Base-by-base conservation (phyloP, 2,329 filamentous ascomycete genomes). In the Cladosporium sphaerospermum region DNA sequence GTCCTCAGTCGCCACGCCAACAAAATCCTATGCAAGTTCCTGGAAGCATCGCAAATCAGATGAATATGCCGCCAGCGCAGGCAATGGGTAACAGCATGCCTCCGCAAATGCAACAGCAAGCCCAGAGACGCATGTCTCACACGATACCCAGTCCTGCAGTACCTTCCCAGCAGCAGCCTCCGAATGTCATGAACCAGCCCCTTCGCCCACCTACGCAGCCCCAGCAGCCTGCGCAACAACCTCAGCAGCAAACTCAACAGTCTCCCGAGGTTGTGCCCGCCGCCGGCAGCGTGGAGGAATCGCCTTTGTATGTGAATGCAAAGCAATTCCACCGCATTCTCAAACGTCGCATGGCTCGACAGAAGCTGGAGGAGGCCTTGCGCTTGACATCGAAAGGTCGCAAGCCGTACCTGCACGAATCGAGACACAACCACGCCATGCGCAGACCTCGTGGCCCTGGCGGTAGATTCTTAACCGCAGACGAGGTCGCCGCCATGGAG, bases 291-390 rank as follows among this genome's bases (percentile, higher is more conserved):
- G 83, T 84, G 3, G 93, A 97, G 69, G 93, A 99, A 67, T 92
- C 92, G 0, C 93, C 93, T 0, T 76, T 99, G 1, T 99, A 99
- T 63, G 93, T 99, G 65, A 99, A 99, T 64, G 93, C 93, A 4
- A 99, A 99, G 70, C 93, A 99, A 66, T 99, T 99, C 62, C 93
- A 99, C 68, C 87, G 93, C 23, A 99, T 99, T 45, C 73, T 99
- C 52, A 97, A 99, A 77, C 82, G 93, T 54, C 83, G 93, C 55
- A 89, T 97, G 58, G 93, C 93, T 6, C 82, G 93, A 33, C 93
- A 97, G 71, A 89, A 89, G 68, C 78, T 99, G 13, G 93, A 99
- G 69, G 93, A 99, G 69, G 88, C 91, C 52, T 74, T 99, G 41
- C 83, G 93, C 40, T 75, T 97, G 54, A 97, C 93, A 0, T 95